These are phyloP conservation scores for Cadophora malorum DNA, from an alignment of 2,329 filamentous ascomycete genomes.

Conservation along the genomic window DNA sequence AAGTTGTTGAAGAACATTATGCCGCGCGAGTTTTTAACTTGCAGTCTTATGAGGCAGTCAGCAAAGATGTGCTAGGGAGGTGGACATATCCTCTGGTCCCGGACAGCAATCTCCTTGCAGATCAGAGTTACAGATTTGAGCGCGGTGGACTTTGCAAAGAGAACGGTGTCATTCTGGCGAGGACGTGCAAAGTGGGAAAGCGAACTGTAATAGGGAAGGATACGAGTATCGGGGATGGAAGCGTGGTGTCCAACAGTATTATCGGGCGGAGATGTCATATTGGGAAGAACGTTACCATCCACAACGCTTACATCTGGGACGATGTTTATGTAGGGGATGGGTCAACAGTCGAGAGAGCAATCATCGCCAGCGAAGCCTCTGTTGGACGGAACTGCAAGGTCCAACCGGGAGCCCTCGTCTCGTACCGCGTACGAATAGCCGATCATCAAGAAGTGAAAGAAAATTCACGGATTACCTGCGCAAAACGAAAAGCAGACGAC, in stretches of 20 bases:
- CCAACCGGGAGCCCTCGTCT: slow-evolving; percentile 77
- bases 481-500: slow-evolving; percentile 49
- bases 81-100: slow-evolving; percentile 92
- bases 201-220: slow-evolving; percentile 78
- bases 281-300: slow-evolving; percentile 80
- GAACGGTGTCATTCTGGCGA: slow-evolving; percentile 74
- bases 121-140: slow-evolving; percentile 76
- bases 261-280: slow-evolving; percentile 87
- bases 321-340: slow-evolving; percentile 79
- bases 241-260: slow-evolving; percentile 74
- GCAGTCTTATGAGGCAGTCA: slow-evolving; percentile 88
- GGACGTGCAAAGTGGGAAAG: slow-evolving; percentile 72
- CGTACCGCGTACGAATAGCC: slow-evolving; percentile 76
- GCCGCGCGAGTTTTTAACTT: slow-evolving; percentile 86
- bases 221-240: slow-evolving; percentile 76
- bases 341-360: slow-evolving; percentile 70
- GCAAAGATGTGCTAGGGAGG: slow-evolving; percentile 81
- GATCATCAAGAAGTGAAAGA: slow-evolving; percentile 59
- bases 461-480: slow-evolving; percentile 50
- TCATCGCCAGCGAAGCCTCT: slow-evolving; percentile 75
- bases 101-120: slow-evolving; percentile 82
- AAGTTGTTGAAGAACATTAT: slow-evolving; percentile 84
- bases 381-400: slow-evolving; percentile 76
- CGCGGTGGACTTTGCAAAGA: slow-evolving; percentile 79
- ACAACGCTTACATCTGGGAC: slow-evolving; percentile 89